These are phyloP conservation scores for Rutstroemia sp. DNA, from an alignment of 2,329 filamentous ascomycete species.

Conservation along the genomic window DNA sequence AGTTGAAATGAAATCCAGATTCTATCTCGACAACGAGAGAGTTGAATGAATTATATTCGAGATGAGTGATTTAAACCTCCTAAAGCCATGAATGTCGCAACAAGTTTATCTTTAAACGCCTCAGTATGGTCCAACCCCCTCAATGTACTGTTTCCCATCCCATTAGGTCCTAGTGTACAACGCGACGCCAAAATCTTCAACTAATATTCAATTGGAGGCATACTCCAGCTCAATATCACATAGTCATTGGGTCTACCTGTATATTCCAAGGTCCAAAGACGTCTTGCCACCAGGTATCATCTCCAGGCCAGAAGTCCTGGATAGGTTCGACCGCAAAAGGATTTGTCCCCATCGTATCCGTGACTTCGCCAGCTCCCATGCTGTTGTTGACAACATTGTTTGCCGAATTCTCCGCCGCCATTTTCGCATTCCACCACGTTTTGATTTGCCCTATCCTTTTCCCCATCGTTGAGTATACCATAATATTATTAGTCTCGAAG, in stretches of 20 bases:
- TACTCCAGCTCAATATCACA: too few species aligned
- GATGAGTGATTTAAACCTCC: too few species aligned
- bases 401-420: background rate
- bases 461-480: background rate
- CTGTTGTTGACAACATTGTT: background rate
- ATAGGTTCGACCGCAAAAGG: background rate
- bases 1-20: too few species aligned
- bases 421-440: slow-evolving; percentile 3
- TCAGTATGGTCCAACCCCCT: too few species aligned
- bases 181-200: too few species aligned
- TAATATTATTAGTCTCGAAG: background rate
- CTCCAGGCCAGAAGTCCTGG: background rate
- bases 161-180: too few species aligned
- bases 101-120: too few species aligned
- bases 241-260: background rate
- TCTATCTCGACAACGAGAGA: too few species aligned
- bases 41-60: too few species aligned
- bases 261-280: background rate
- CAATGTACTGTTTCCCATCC: too few species aligned
- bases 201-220: too few species aligned
- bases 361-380: background rate
- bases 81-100: too few species aligned
- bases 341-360: background rate
- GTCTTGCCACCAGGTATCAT: slow-evolving; percentile 5
- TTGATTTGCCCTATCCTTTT: background rate